Evolutionary conservation across 768 basidiomycete genomes (phyloP), one percentile per base, ranked within the genome.

Genomic region (Rhizopogon vinicolor): DNA sequence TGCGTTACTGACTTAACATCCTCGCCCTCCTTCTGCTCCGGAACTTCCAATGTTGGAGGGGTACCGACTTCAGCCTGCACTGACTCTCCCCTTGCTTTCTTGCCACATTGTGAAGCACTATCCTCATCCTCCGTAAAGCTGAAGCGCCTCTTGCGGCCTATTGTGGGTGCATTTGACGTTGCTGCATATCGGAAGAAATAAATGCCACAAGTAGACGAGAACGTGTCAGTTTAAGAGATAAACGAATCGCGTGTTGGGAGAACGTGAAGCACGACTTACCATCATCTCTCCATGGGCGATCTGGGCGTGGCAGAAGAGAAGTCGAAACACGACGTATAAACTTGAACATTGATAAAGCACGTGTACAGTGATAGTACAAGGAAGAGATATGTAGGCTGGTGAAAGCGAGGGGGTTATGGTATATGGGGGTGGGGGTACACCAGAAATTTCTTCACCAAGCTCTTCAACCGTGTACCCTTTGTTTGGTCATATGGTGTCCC

Each of bases 221-320:
- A 56, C 40, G 58, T 42, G 54, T 60, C 54, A 59, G 60, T 49
- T 55, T 43, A 43, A 29, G 16, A 37, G 46, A 45, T 29, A 51
- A 52, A 50, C 37, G 51, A 37, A 44, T 39, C 25, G 28, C 33
- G 51, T 45, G 44, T 52, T 44, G 44, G 50, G 51, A 35, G 35
- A 37, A 52, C 54, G 52, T 57, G 58, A 48, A 56, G 59, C 57
- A 57, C 54, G 54, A 65, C 83, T 75, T 62, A 87, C 87, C 83
- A 66, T 91, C 87, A 53, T 90, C 87, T 62, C 79, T 78, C 89
- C 88, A 89, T 35, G 87, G 85, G 56, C 86, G 77, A 69, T 89
- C 88, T 25, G 84, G 79, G 52, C 87, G 81, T 28, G 85, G 83
- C 61, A 88, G 80, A 19, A 88, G 76, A 13, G 84, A 83, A 63